Percentiles rank a stretch among this genome's conserved stretches.
Evolutionary conservation across 331 rosid species (phyloP).

Genomic region (Erythrophleum ivorense): DNA sequence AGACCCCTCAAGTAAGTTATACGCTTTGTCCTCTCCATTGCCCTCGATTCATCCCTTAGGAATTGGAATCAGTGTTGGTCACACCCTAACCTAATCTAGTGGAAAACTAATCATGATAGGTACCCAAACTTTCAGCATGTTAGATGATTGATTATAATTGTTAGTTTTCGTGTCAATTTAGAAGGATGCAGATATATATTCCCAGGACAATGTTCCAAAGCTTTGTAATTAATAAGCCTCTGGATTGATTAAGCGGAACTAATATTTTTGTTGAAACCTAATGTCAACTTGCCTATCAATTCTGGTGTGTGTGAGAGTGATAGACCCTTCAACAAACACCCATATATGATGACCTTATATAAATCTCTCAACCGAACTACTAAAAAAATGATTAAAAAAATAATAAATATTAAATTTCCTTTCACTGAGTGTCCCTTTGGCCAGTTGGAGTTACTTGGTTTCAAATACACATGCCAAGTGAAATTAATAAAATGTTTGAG

Average conservation of each 20-base stretch:
- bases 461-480: too few species aligned
- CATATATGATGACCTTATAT: background rate
- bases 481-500: too few species aligned
- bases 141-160: background rate
- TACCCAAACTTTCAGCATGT: background rate
- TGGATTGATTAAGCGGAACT: background rate
- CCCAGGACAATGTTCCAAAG: background rate
- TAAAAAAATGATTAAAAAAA: background rate
- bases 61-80: too few species aligned
- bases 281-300: background rate
- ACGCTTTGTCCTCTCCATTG: too few species aligned
- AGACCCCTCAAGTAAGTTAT: too few species aligned
- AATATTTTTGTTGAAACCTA: background rate
- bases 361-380: background rate
- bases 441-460: background rate
- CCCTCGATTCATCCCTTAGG: too few species aligned
- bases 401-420: background rate
- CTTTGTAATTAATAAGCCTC: background rate
- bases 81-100: too few species aligned
- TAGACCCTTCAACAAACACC: conserved; percentile 9
- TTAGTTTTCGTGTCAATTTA: background rate
- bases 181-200: background rate
- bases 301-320: background rate
- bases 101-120: background rate
- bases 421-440: background rate